These are phyloP conservation scores for Lathyrus oleraceus DNA, from an alignment of 306 rosid genomes.

Conservation along the genomic window DNA sequence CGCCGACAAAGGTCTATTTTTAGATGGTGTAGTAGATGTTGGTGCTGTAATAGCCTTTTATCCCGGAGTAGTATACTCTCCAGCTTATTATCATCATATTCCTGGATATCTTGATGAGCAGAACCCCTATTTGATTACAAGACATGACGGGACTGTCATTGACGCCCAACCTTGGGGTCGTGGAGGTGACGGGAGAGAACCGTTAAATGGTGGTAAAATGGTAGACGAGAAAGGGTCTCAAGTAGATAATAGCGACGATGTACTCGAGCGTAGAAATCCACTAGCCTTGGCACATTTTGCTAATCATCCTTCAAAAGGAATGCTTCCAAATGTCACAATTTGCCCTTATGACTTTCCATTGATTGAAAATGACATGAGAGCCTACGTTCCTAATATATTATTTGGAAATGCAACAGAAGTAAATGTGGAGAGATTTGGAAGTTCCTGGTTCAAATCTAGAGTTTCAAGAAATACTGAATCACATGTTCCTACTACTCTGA, in stretches of 20 bases:
- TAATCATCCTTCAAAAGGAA: slow-evolving; percentile 79
- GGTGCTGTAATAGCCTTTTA: slow-evolving; percentile 79
- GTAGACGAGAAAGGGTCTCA: slow-evolving; percentile 49
- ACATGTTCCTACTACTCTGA: slow-evolving; percentile 56
- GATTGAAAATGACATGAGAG: slow-evolving; percentile 65
- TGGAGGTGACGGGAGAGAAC: slow-evolving; percentile 58
- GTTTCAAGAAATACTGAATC: slow-evolving; percentile 47
- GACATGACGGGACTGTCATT: slow-evolving; percentile 76
- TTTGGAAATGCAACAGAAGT: slow-evolving; percentile 62
- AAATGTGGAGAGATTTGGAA: slow-evolving; percentile 52
- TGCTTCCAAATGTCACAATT: slow-evolving; percentile 81
- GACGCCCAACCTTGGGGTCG: slow-evolving; percentile 83
- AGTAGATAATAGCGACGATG: slow-evolving; percentile 40
- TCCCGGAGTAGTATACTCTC: slow-evolving; percentile 79
- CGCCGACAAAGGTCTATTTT: slow-evolving; percentile 75
- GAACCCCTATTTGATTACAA: slow-evolving; percentile 78
- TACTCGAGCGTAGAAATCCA: slow-evolving; percentile 76
- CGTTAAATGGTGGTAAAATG: slow-evolving; percentile 51
- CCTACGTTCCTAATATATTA: slow-evolving; percentile 70
- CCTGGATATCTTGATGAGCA: slow-evolving; percentile 81
- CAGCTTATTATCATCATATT: slow-evolving; percentile 68
- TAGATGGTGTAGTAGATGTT: slow-evolving; percentile 76
- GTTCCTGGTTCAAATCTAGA: slow-evolving; percentile 74
- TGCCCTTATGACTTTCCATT: slow-evolving; percentile 93
- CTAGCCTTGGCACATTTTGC: slow-evolving; percentile 86